Conservation (phyloP, 345 rosid genomes). For the Eucalyptus erythrocorys region DNA sequence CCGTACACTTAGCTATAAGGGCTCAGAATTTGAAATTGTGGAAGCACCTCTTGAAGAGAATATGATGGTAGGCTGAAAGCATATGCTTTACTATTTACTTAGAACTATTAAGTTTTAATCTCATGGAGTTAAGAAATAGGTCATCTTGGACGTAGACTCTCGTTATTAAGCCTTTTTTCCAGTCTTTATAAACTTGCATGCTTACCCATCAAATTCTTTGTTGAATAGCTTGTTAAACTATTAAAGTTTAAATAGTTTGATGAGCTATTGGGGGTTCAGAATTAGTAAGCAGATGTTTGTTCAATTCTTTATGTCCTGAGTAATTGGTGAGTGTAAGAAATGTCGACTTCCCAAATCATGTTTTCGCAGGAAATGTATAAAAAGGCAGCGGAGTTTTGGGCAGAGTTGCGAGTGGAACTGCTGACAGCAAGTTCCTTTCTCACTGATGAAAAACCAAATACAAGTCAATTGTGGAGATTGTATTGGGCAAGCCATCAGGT, state of each 20-base stretch:
- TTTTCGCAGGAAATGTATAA: conserved; percentile 66
- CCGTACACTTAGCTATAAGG: conserved; percentile 97
- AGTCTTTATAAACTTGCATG: not conserved
- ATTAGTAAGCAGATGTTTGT: not conserved
- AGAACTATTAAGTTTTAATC: not conserved
- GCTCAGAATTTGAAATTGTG: conserved; percentile 84
- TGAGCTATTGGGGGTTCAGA: not conserved
- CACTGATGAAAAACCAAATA: conserved; percentile 62
- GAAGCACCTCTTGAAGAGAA: conserved; percentile 86
- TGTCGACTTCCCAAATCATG: not conserved
- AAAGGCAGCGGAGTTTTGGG: conserved; percentile 98
- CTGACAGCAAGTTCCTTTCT: conserved; percentile 82
- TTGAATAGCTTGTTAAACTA: not conserved
- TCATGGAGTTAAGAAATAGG: not conserved
- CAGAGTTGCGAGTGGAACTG: conserved; percentile 91
- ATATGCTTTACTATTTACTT: not conserved
- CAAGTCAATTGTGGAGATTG: conserved; percentile 93
- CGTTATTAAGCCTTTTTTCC: not conserved
- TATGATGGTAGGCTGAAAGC: conserved; percentile 57
- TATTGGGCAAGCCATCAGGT: conserved; percentile 99
- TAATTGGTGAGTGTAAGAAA: not conserved
- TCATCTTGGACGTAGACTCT: not conserved
- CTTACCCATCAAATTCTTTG: not conserved
- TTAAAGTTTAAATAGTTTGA: not conserved
- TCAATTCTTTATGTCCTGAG: not conserved